Base-by-base conservation (phyloP, 2,329 filamentous ascomycete species). In the Penicillium sp. region DNA sequence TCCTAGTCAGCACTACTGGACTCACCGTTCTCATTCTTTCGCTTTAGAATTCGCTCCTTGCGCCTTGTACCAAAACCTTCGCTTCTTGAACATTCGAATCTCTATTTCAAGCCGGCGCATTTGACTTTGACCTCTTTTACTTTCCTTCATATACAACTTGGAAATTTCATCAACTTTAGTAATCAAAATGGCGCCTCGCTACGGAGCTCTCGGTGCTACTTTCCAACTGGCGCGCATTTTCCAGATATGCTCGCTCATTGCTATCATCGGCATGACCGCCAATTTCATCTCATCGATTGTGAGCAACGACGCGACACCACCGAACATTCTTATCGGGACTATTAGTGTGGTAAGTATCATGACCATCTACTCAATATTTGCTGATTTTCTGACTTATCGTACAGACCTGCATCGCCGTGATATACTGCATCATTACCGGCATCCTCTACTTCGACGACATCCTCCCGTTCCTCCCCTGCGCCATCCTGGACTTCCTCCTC, bases 251-350 rank as follows among this genome's bases (percentile, higher is more conserved):
- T 86, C 85, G 27, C 88, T 96, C 71, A 81, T 95, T 58, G 81
- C 87, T 59, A 87, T 95, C 65, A 89, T 96, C 64, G 91, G 92
- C 47, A 85, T 96, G 74, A 87, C 87, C 0, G 86, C 89, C 69
- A 92, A 93, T 76, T 96, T 96, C 76, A 88, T 96, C 69, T 83
- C 87, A 24, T 83, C 90, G 67, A 92, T 96, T 73, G 85, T 91
- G 46, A 79, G 81, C 44, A 84, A 82, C 22, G 83, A 87, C 62
- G 84, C 88, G 56, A 81, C 84, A 33, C 86, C 89, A 0, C 90
- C 92, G 0, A 80, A 85, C 53, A 86, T 92, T 49, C 81, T 97
- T 22, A 85, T 96, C 33, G 91, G 87, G 33, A 92, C 91, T 3
- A 82, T 96, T 62, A 86, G 86, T 60, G 86, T 96, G 65, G 92